Evolutionary conservation across 495 filamentous ascomycete species (phyloP).

Genomic region (Aspergillus kassunensis): DNA sequence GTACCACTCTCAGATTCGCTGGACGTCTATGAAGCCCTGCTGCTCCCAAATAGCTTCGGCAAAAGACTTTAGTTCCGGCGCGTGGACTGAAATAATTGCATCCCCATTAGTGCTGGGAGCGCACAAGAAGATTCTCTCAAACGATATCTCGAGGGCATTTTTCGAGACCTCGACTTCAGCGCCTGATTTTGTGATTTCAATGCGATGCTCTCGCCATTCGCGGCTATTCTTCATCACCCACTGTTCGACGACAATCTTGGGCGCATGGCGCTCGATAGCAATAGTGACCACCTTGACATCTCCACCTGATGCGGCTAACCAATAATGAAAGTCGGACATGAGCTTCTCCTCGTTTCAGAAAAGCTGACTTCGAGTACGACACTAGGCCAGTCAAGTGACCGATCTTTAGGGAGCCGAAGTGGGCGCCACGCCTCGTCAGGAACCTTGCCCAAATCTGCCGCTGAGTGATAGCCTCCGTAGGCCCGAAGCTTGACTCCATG

Average conservation of each 20-base stretch:
- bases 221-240: slow-evolving; percentile 5
- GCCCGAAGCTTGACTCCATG: neutral
- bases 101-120: neutral
- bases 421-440: slow-evolving; percentile 14
- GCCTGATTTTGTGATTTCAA: slow-evolving; percentile 6
- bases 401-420: slow-evolving; percentile 5
- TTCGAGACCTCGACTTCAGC: neutral
- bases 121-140: slow-evolving; percentile 4
- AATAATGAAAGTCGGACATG: slow-evolving; percentile 1
- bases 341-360: slow-evolving; percentile 10
- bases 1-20: neutral
- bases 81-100: slow-evolving; percentile 4
- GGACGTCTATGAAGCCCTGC: neutral
- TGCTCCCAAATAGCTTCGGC: slow-evolving; percentile 3
- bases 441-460: neutral
- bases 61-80: neutral
- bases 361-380: slow-evolving; percentile 12
- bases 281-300: slow-evolving; percentile 10
- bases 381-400: slow-evolving; percentile 12
- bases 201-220: neutral
- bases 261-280: neutral
- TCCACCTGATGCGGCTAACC: slow-evolving; percentile 1
- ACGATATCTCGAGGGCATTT: slow-evolving; percentile 3
- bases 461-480: slow-evolving; percentile 2
- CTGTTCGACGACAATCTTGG: slow-evolving; percentile 1